Percentiles rank a stretch among this genome's conserved stretches.
Conservation (phyloP, 2,329 filamentous ascomycete genomes). For the Drechslera avenae region DNA sequence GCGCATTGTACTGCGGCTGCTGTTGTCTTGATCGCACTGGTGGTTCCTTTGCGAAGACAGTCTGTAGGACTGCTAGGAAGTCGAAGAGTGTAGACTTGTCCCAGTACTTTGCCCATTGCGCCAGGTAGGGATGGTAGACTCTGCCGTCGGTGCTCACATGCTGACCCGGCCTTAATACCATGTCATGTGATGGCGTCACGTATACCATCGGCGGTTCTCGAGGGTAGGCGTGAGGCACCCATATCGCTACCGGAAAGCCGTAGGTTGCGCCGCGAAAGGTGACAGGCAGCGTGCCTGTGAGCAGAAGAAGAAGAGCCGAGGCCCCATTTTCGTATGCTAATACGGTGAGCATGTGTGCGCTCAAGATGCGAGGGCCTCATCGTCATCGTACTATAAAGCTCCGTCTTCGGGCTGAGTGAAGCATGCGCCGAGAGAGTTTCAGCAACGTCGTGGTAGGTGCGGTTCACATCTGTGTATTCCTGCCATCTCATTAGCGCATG, state of each 20-base stretch:
- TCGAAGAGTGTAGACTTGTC: slow-evolving; percentile 87
- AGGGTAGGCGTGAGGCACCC: slow-evolving; percentile 91
- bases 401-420: slow-evolving; percentile 81
- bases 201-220: slow-evolving; percentile 84
- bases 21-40: slow-evolving; percentile 76
- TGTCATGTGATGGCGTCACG: slow-evolving; percentile 84
- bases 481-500: slow-evolving; percentile 46
- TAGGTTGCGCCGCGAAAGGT: slow-evolving; percentile 87
- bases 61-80: slow-evolving; percentile 79
- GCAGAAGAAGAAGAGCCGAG: slow-evolving; percentile 82
- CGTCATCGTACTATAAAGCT: slow-evolving; percentile 81
- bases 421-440: slow-evolving; percentile 79
- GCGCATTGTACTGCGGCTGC: slow-evolving; percentile 46
- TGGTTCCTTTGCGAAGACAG: slow-evolving; percentile 92
- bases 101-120: slow-evolving; percentile 86
- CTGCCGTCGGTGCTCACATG: slow-evolving; percentile 93
- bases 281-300: slow-evolving; percentile 89
- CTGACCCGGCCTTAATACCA: slow-evolving; percentile 89
- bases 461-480: slow-evolving; percentile 93
- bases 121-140: slow-evolving; percentile 94
- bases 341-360: slow-evolving; percentile 27
- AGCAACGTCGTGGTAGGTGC: slow-evolving; percentile 89
- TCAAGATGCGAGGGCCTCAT: slow-evolving; percentile 13
- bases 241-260: slow-evolving; percentile 88
- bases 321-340: slow-evolving; percentile 86